Evolutionary conservation across 176 grass and related monocot species (phyloP).

Genomic region (Rhynchospora pubera): DNA sequence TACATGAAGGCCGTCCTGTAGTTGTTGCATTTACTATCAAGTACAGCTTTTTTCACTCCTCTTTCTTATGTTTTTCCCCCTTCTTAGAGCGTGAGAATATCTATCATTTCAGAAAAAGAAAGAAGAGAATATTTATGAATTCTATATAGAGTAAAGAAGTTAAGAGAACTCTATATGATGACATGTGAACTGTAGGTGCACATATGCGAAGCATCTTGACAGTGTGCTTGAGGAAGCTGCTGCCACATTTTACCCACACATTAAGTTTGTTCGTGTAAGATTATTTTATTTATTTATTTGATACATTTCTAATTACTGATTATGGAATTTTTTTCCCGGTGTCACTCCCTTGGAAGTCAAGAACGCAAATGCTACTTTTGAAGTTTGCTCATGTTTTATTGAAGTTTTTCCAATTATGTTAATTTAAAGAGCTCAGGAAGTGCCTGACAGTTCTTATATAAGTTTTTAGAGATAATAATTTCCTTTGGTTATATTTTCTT

Average conservation of each 20-base stretch:
- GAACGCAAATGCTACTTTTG: too few species aligned
- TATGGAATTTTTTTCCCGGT: too few species aligned
- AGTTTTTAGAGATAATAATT: not conserved
- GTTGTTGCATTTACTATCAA: constrained; percentile 91
- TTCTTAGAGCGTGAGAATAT: not conserved
- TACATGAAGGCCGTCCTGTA: constrained; percentile 78
- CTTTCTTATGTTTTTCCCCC: not conserved
- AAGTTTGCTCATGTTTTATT: not conserved
- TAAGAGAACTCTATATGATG: not conserved
- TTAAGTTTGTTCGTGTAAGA: constrained; percentile 83
- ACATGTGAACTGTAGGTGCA: constrained; percentile 49
- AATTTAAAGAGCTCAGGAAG: not conserved
- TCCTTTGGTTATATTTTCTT: too few species aligned
- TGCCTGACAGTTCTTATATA: not conserved
- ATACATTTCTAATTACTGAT: not conserved
- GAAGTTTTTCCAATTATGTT: not conserved
- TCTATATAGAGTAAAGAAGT: not conserved
- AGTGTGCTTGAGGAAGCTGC: constrained; percentile 81
- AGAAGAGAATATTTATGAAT: constrained; percentile 3
- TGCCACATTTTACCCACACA: constrained; percentile 60
- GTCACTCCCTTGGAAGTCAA: too few species aligned
- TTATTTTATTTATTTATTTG: not conserved
- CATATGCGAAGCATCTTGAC: constrained; percentile 81
- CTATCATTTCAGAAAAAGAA: not conserved
- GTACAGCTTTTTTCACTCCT: constrained; percentile 28